Evolutionary conservation across 345 rosid genomes (phyloP).

Genomic region (Dipteronia sinensis): DNA sequence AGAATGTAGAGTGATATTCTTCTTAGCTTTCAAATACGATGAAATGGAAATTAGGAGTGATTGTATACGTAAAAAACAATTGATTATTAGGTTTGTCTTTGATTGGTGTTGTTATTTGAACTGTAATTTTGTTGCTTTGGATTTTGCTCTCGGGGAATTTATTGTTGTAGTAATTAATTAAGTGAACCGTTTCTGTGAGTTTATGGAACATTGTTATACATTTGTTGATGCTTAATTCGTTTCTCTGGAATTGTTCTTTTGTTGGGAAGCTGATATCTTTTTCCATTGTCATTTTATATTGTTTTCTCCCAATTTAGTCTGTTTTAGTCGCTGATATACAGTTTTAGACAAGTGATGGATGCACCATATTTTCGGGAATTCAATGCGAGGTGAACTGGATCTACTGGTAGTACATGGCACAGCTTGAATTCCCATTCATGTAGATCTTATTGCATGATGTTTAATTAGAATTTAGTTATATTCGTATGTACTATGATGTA

Average conservation of each 20-base stretch:
- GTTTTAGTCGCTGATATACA: neutral
- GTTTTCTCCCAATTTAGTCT: neutral
- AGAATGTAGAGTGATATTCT: neutral
- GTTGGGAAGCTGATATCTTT: neutral
- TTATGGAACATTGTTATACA: neutral
- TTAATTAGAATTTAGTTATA: neutral
- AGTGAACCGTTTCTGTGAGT: neutral
- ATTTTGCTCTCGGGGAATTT: neutral
- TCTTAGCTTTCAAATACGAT: neutral
- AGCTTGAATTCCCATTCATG: neutral
- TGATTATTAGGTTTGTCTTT: neutral
- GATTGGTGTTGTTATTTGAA: neutral
- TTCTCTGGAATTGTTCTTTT: neutral
- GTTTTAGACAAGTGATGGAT: neutral
- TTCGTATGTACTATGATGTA: neutral
- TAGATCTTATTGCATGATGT: neutral
- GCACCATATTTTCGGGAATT: neutral
- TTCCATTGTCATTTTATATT: neutral
- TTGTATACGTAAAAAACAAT: neutral
- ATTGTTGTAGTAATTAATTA: neutral
- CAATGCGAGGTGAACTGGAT: neutral
- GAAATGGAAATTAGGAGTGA: no score
- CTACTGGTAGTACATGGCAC: neutral
- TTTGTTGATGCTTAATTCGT: neutral
- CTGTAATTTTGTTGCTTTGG: neutral